A percentile compares a stretch with the other conserved stretches of the same genome.
These are phyloP conservation scores for Calonectria leucothoes DNA, from an alignment of 2,329 filamentous ascomycete genomes.

Conservation along the genomic window DNA sequence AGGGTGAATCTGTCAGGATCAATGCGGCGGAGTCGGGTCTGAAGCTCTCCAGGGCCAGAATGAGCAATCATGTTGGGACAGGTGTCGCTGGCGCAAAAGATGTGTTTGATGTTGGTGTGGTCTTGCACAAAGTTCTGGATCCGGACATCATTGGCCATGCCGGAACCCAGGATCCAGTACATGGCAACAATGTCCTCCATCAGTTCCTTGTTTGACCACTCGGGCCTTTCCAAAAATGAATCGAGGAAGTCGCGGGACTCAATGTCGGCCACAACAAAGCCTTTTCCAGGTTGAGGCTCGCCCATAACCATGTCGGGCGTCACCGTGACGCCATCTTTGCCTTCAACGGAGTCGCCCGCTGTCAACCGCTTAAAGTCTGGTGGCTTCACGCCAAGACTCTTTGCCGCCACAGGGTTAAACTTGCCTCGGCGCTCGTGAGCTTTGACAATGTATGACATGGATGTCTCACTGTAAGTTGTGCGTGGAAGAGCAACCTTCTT, in stretches of 20 bases:
- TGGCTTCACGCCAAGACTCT: conserved; percentile 70
- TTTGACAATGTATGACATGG: conserved; percentile 89
- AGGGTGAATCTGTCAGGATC: conserved; percentile 80
- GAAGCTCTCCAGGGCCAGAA: conserved; percentile 73
- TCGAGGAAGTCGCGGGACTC: conserved; percentile 78
- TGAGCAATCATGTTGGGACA: conserved; percentile 82
- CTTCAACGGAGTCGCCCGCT: conserved; percentile 71
- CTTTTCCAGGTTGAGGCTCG: conserved; percentile 73
- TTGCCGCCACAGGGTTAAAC: conserved; percentile 77
- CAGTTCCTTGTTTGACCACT: conserved; percentile 75
- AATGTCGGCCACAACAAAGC: conserved; percentile 84
- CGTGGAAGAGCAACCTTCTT: conserved; percentile 66
- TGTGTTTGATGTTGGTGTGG: conserved; percentile 73
- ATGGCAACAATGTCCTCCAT: conserved; percentile 76
- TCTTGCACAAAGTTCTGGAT: conserved; percentile 77
- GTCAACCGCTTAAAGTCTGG: conserved; percentile 70
- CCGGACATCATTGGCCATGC: conserved; percentile 70
- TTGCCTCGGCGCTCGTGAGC: conserved; percentile 82
- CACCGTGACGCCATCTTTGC: conserved; percentile 74
- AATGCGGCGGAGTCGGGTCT: conserved; percentile 76
- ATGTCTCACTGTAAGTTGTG: conserved; percentile 72
- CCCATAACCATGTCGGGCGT: conserved; percentile 90
- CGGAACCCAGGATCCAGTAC: conserved; percentile 84
- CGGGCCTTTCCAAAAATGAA: conserved; percentile 74
- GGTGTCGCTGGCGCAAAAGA: conserved; percentile 80